These are phyloP conservation scores for Garcia nutans DNA, from an alignment of 345 rosid genomes.

Conservation along the genomic window DNA sequence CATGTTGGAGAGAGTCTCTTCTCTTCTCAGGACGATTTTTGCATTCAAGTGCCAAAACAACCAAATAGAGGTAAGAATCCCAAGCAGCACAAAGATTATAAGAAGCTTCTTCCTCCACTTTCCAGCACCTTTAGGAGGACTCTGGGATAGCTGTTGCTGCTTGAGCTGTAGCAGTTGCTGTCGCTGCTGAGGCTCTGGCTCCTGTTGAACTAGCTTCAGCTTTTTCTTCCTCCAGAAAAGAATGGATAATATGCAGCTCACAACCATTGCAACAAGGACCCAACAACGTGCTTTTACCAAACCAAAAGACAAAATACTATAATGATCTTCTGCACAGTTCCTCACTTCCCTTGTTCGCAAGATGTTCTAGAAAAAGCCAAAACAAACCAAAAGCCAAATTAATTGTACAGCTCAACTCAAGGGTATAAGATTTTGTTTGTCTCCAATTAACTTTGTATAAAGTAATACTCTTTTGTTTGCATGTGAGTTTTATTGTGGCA, in stretches of 20 bases:
- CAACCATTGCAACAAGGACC: slow-evolving; percentile 39
- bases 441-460: not conserved
- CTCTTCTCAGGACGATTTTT: slow-evolving; percentile 41
- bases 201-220: slow-evolving; percentile 30
- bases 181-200: slow-evolving; percentile 26
- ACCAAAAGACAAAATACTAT: slow-evolving; percentile 26
- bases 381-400: slow-evolving; percentile 8
- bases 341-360: slow-evolving; percentile 20
- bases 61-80: slow-evolving; percentile 56
- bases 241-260: slow-evolving; percentile 38
- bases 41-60: slow-evolving; percentile 51
- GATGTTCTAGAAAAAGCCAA: slow-evolving; percentile 40
- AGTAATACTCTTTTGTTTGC: not conserved
- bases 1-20: slow-evolving; percentile 78
- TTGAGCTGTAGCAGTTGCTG: slow-evolving; percentile 44
- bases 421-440: not conserved
- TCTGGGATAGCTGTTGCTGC: slow-evolving; percentile 50
- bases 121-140: slow-evolving; percentile 54
- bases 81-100: slow-evolving; percentile 44
- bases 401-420: not conserved
- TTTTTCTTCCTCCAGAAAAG: slow-evolving; percentile 29
- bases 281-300: slow-evolving; percentile 50
- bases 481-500: not conserved
- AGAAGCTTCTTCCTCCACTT: slow-evolving; percentile 73
- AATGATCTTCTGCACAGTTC: slow-evolving; percentile 23